Base-by-base conservation (phyloP, 139 green algal genomes). In the Yamagishiella unicocca region DNA sequence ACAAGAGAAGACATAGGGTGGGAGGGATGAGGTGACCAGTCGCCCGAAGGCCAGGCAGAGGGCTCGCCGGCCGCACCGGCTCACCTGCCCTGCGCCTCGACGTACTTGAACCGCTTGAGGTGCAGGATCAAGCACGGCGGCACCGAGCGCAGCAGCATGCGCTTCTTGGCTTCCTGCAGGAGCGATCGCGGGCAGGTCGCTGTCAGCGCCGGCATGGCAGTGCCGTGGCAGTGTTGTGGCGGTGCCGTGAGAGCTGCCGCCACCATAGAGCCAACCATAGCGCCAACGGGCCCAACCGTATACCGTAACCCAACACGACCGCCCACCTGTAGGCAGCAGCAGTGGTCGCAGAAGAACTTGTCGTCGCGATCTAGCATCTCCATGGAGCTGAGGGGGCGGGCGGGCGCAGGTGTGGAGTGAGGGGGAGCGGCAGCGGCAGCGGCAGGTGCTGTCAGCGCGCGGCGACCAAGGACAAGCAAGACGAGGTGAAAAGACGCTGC, bases 341-440 rank as follows among this genome's bases (percentile, higher is more conserved):
- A 99, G 24, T 91, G 83, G 92, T 99, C 97, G 92, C 98, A 99
- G 85, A 96, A 97, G 90, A 99, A 99, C 92, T 99, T 99, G 89
- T 99, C 96, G 17, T 96, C 91, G 14, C 88, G 89, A 33, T 94
- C 88, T 55, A 99, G 83, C 55, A 95, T 96, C 86, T 99, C 96
- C 50, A 91, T 97, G 10, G 93, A 92, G 76, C 92, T 96, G 93
- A 37, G 2, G 4, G 21, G 4, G 50, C 33, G 33, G 78, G 29
- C 50, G 29, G 75, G 53, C 7, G 68, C 50, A 58, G 50, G 50
- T 12, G 12, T 4, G 68, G 37, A 17, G 37, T 35, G 14, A 27
- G 68, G 37, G 37, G 19, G 37, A 17, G 37, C 8, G 37, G 14
- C 4, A 43, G 12, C 29, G 9, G 61, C 7, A 31, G 35, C 38